Evolutionary conservation across 75 land plant species (phyloP).

Genomic region (Larix kaempferi): DNA sequence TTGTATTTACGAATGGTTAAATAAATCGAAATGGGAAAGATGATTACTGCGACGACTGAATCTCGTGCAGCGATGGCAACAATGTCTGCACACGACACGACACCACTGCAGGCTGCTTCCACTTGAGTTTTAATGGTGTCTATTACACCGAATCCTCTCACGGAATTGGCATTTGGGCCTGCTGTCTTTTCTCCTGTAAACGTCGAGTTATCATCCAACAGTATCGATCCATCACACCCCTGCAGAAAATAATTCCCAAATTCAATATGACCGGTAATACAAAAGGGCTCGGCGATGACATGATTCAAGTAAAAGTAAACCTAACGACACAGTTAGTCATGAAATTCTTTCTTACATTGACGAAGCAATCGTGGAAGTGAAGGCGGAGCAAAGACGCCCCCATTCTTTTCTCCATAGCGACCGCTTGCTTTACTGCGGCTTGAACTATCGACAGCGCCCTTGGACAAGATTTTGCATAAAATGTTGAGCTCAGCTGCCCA

Average conservation of each 20-base stretch:
- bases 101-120: constrained; percentile 38
- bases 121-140: constrained; percentile 37
- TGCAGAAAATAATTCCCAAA: neutral
- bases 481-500: constrained; percentile 7
- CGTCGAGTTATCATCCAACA: constrained; percentile 37
- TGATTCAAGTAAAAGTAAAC: neutral
- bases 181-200: constrained; percentile 47
- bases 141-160: constrained; percentile 37
- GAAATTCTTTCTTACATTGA: constrained; percentile 12
- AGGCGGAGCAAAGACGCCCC: constrained; percentile 39
- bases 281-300: neutral
- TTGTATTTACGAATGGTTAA: neutral
- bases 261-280: too few species aligned
- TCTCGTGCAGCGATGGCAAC: constrained; percentile 45
- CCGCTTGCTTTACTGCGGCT: constrained; percentile 20
- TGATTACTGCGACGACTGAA: constrained; percentile 11
- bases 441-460: constrained; percentile 18
- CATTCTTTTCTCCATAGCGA: constrained; percentile 30
- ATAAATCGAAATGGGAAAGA: neutral
- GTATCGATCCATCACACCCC: constrained; percentile 73
- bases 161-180: constrained; percentile 28
- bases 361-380: constrained; percentile 37
- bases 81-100: constrained; percentile 63
- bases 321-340: neutral
- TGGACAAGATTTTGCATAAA: constrained; percentile 20